Base-by-base conservation (phyloP, 805 yeast genomes). In the Wilhelminamyces savonicus region DNA sequence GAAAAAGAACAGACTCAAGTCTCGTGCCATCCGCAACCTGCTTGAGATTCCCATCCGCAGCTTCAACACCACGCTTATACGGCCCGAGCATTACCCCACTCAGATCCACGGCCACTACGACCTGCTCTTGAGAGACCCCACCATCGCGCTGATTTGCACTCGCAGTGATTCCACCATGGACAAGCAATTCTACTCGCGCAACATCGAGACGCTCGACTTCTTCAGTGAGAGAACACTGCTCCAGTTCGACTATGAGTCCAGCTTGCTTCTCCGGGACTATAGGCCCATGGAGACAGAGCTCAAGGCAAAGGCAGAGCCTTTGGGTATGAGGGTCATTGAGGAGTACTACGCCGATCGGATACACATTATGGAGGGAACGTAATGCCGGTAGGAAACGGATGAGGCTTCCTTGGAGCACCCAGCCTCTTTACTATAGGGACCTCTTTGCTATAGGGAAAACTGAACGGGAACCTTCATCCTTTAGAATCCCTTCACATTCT, bases 151-250 rank as follows among this genome's bases (percentile, higher is more conserved):
- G n/a, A n/a, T n/a, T n/a, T n/a, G n/a, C n/a, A n/a, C n/a, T n/a
- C 19, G 19, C 10, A 30, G 23, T 31, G 4, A 36, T 58, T 4
- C 48, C 54, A 7, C 64, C 65, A 4, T 27, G 50, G 1, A 34
- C 53, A 11, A 60, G 64, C 2, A 68, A 68, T 11, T 50, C 20
- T 52, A 51, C 32, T 34, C 53, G 4, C 31, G 56, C 26, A 52
- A 52, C 28, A 49, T 52, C 5, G 58, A 52, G 28, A 48, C 42
- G 16, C 35, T 52, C 9, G 34, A 49, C 19, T 47, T 52, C 26
- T 52, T 51, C 30, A 35, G 47, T 23, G 35, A 33, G 9, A 21
- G 34, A 5, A 34, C 36, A 19, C 28, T 40, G 9, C 35, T 52
- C 24, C 58, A 51, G 32, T 51, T 38, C 31, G 58, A 52, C 34